Evolutionary conservation across 805 yeast genomes (phyloP), one percentile per base, ranked within the genome.

Genomic region (Hanseniaspora clermontiae): DNA sequence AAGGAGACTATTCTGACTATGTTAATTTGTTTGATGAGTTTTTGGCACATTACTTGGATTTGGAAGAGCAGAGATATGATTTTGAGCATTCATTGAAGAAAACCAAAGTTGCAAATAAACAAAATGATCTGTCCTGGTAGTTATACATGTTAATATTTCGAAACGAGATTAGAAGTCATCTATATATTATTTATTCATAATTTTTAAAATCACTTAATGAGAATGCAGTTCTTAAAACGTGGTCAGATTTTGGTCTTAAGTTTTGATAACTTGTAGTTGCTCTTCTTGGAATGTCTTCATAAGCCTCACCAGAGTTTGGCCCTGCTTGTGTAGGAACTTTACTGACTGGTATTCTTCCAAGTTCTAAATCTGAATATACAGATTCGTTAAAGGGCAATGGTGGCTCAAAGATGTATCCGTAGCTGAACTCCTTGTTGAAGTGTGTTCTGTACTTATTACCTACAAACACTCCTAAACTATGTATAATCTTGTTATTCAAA

Each of bases 171-270:
- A 32, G 7, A 32, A 11, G 10, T 5, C 11, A 37, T 37, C 3
- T 48, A 29, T 31, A 39, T 17, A 29, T 29, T 36, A 19, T 36
- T 31, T 39, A 53, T 31, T 53, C 40, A 32, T 53, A 53, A 10
- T 34, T 53, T 39, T 53, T 53, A 12, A 53, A 53, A 39, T 53
- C 57, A 43, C 57, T 53, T 20, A 53, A 46, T 15, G 57, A 53
- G 46, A 53, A 53, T 11, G 57, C 57, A 6, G 57, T 53, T 32
- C 57, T 53, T 14, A 53, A 46, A 11, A 38, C 51, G 12, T 45
- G 45, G n/a, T 53, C 57, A 10, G 27, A n/a, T 11, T 53, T 45
- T 5, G 49, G 20, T 31, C 37, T 46, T 20, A 53, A 32, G 15
- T 53, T 47, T 15, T 43, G 24, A 24, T 45, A 46, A 32, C 57